Evolutionary conservation across 2,329 filamentous ascomycete genomes (phyloP), one percentile per base, ranked within the genome.

Genomic region (Cladosporium sp.): DNA sequence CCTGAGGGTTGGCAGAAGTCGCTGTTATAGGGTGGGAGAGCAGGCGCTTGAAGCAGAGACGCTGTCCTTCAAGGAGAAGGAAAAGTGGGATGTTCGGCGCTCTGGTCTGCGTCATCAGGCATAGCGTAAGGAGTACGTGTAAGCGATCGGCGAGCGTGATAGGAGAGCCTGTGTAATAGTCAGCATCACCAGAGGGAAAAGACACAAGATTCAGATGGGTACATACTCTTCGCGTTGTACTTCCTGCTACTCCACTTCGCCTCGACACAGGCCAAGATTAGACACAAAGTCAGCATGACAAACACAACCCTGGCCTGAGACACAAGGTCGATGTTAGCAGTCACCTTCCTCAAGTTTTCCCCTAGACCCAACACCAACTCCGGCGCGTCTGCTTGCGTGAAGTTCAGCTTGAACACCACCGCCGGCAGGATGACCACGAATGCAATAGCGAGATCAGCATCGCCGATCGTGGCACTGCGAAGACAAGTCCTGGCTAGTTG

Each of bases 71-170:
- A 70, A 91, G 89, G 49, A 96, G 72, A 19, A 96, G 77, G 68
- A 95, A 89, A 8, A 97, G 79, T 0, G 93, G 93, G 36, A 95
- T 85, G 67, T 97, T 97, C 42, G 89, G 86, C 6, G 86, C 84
- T 60, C 91, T 85, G 20, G 90, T 92, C 73, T 99, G 93, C 0
- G 91, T 97, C 61, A 95, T 81, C 32, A 95, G 82, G 60, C 97
- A 84, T 8, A 97, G 77, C 3, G 86, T 87, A 58, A 90, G 81
- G 25, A 94, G 75, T 62, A 90, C 81, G 66, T 93, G 88, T 20
- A 73, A 58, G 40, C 70, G 58, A 45, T 70, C 66, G 8, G 67
- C 58, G n/a, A 73, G 64, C 19, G 62, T 65, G 2, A 60, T 55
- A 10, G 44, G 8, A 22, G 44, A 13, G 4, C 32, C 52, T 56